phyloP scores from a whole-genome alignment of 1,139 yeast species.

The Debaryomyces fabryi region DNA sequence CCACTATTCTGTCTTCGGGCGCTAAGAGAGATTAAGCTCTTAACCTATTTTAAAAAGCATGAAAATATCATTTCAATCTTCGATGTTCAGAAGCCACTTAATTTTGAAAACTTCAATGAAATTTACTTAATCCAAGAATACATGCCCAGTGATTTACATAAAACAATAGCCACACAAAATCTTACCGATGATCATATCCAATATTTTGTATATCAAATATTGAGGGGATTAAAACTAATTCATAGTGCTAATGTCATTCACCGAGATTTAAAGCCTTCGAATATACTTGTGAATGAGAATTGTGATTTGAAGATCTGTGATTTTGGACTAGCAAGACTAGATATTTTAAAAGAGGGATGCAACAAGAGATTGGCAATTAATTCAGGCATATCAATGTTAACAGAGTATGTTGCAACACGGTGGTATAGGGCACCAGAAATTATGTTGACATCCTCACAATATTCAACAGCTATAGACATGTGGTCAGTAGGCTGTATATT shows the following conservation, averaged over 20 bases:
- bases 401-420: constrained; percentile 78
- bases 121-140: constrained; percentile 72
- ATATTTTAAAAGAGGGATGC: constrained; percentile 27
- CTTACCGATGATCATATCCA: constrained; percentile 69
- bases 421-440: constrained; percentile 85
- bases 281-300: constrained; percentile 36
- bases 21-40: constrained; percentile 42
- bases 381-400: constrained; percentile 45
- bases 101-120: constrained; percentile 52
- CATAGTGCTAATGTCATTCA: constrained; percentile 58
- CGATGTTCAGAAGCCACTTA: constrained; percentile 42
- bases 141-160: constrained; percentile 70
- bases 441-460: constrained; percentile 69
- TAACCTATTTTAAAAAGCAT: constrained; percentile 39
- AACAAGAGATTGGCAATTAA: constrained; percentile 43
- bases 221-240: constrained; percentile 63
- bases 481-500: constrained; percentile 83
- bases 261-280: constrained; percentile 44
- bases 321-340: constrained; percentile 56
- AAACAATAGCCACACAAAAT: constrained; percentile 54
- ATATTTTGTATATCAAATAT: constrained; percentile 65
- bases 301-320: constrained; percentile 54
- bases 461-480: constrained; percentile 71
- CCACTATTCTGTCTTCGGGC: constrained; percentile 43
- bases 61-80: constrained; percentile 44